Base-by-base conservation (phyloP, 257 asterid genomes). In the Solanum chmielewskii region DNA sequence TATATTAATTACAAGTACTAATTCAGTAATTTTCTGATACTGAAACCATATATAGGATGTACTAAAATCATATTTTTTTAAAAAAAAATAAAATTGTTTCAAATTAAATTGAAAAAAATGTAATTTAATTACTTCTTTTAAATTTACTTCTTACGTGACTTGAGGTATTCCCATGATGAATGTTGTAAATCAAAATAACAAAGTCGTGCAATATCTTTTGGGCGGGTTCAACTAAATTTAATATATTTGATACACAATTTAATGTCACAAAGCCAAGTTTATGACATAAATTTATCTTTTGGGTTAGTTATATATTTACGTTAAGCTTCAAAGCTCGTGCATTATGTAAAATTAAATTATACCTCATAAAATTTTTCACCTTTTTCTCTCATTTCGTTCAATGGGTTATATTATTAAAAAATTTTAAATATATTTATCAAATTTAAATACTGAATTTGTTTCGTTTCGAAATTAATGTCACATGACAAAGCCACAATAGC, bases 161-260 rank as follows among this genome's bases (percentile, higher is more conserved):
- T 56, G 3, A 56, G 62, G n/a, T 18, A 56, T 56, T 56, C 1
- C 62, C 27, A 35, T 35, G 45, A 71, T 71, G 45, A 71, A 71
- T 71, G 27, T 71, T 42, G 16, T 35, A 16, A 18, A 71, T 23
- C n/a, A 71, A 71, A n/a, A 35, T 18, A 71, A 71, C 47, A 35
- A 73, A 73, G 80, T 7, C 29, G 0, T 21, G n/a, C 11, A 56
- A 56, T 20, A 77, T 1, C 15, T 25, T 44, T 45, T 7, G 31
- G 1, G 6, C 1, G 0, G 2, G 0, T 44, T 77, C 0, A 9
- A 25, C 1, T 13, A 3, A 44, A 44, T 12, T 39, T 3, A 23
- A 21, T 13, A 76, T 12, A 39, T 74, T 1, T 1, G 2, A 7
- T n/a, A 41, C 2, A 0, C 0, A 21, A 1, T 0, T n/a, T 39